Evolutionary conservation across 441 rosid species (phyloP).

Genomic region (Viola pubescens): DNA sequence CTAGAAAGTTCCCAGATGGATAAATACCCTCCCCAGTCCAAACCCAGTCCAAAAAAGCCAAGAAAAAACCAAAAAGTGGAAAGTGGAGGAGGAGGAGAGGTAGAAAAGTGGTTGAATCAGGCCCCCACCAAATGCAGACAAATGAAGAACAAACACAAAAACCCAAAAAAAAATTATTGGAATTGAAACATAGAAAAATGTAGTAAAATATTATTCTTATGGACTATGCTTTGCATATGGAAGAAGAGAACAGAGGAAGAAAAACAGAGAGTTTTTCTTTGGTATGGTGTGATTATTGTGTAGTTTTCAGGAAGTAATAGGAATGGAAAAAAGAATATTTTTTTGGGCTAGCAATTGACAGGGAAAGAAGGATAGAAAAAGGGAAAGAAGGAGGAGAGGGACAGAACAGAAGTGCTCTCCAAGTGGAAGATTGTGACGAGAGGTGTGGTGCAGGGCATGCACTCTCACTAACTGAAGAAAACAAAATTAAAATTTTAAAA

Average conservation of each 20-base stretch:
- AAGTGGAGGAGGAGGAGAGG: background rate
- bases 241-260: background rate
- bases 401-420: background rate
- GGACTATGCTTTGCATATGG: background rate
- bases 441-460: constrained; percentile 3
- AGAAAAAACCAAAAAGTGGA: constrained; percentile 1
- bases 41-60: background rate
- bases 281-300: too few species aligned
- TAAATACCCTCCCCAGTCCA: constrained; percentile 7
- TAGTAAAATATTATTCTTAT: background rate
- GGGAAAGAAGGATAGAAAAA: background rate
- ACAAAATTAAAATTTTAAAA: too few species aligned
- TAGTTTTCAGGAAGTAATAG: too few species aligned
- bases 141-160: constrained; percentile 26
- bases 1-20: constrained; percentile 14
- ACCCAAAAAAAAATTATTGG: constrained; percentile 25
- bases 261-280: background rate
- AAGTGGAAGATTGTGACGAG: background rate
- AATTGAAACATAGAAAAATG: constrained; percentile 16
- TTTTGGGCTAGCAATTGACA: background rate
- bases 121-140: constrained; percentile 23
- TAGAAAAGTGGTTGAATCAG: constrained; percentile 14
- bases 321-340: too few species aligned
- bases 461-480: background rate
- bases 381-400: background rate